Evolutionary conservation across 106 monocot species (phyloP).

Genomic region (Agapanthus africanus): DNA sequence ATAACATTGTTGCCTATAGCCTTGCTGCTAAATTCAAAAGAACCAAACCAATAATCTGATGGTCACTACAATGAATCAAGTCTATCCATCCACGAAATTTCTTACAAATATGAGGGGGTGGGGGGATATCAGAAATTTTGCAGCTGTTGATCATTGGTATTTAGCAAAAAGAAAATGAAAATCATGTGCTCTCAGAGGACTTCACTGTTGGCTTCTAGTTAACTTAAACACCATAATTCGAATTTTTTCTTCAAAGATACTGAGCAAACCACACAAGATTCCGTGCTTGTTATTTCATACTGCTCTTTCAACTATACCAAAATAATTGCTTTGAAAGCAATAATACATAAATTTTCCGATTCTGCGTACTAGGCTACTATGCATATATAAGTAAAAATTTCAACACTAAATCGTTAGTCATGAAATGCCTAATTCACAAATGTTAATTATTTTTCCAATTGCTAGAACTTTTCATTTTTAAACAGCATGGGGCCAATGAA

Average conservation of each 20-base stretch:
- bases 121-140: neutral
- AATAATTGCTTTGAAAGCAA: neutral
- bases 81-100: no score
- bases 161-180: neutral
- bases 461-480: neutral
- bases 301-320: neutral
- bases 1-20: neutral
- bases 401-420: neutral
- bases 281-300: neutral
- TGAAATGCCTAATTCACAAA: neutral
- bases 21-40: neutral
- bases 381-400: neutral
- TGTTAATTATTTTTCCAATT: neutral
- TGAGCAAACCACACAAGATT: neutral
- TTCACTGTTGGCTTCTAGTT: neutral
- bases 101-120: no score
- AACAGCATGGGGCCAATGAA: neutral
- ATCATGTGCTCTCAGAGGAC: neutral
- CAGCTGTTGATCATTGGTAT: neutral
- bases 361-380: no score
- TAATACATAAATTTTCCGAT: neutral
- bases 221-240: neutral
- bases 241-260: neutral
- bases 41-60: no score
- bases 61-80: no score